Conservation (phyloP, 192 early-diverging fungal species). For the Coemansia sp. region DNA sequence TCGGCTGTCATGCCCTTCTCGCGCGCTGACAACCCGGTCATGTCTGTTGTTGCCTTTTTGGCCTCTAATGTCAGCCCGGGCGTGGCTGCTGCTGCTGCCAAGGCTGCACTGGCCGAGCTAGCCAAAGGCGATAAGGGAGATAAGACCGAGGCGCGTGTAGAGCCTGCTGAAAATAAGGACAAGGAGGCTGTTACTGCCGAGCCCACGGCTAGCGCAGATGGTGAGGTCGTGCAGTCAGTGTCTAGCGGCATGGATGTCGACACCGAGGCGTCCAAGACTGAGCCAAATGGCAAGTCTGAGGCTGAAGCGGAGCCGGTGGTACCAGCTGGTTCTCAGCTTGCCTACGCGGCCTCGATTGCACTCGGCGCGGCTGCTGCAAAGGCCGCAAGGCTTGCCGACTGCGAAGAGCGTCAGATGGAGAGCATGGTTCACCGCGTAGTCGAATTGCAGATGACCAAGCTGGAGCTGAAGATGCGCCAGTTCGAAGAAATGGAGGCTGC, state of each 20-base stretch:
- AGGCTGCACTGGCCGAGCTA: slow-evolving; percentile 76
- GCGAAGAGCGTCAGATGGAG: slow-evolving; percentile 86
- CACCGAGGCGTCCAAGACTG: slow-evolving; percentile 11
- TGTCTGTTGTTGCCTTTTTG: slow-evolving; percentile 88
- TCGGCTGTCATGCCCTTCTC: slow-evolving; percentile 70
- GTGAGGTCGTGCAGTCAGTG: slow-evolving; percentile 3
- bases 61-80: slow-evolving; percentile 82
- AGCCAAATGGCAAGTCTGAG: slow-evolving; percentile 11
- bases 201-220: not conserved
- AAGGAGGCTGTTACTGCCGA: not conserved
- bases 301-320: slow-evolving; percentile 6
- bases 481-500: slow-evolving; percentile 89
- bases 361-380: slow-evolving; percentile 92
- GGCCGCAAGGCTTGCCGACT: slow-evolving; percentile 72
- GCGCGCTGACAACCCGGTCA: slow-evolving; percentile 83
- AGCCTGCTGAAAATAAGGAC: slow-evolving; percentile 5
- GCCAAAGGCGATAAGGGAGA: slow-evolving; percentile 9
- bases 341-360: slow-evolving; percentile 80
- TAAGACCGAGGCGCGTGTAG: not conserved
- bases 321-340: slow-evolving; percentile 53
- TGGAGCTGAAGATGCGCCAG: slow-evolving; percentile 90
- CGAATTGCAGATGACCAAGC: slow-evolving; percentile 82
- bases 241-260: slow-evolving; percentile 21
- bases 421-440: slow-evolving; percentile 77
- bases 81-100: slow-evolving; percentile 82